Evolutionary conservation across 73 alveolate species (phyloP).

Genomic region (Symbiodinium natans): DNA sequence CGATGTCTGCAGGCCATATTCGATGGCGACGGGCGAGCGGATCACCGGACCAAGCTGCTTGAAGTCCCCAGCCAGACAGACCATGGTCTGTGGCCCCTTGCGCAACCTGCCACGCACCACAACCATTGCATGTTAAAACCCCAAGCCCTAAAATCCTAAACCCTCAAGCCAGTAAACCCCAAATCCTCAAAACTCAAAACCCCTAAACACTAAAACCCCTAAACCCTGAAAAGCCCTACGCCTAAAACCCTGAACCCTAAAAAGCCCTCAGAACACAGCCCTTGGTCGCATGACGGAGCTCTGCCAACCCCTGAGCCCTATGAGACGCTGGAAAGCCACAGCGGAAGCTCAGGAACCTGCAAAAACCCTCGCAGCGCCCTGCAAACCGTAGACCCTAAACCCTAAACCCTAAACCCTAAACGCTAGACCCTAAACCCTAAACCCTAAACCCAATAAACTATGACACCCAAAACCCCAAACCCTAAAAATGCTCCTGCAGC

Average conservation of each 20-base stretch:
- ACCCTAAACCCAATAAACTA: neutral
- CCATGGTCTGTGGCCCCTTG: neutral
- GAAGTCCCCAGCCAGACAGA: slow-evolving; percentile 68
- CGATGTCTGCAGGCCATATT: slow-evolving; percentile 11
- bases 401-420: too few species aligned
- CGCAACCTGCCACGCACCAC: neutral
- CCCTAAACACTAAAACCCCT: neutral
- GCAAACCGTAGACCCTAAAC: too few species aligned
- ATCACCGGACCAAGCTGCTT: slow-evolving; percentile 56
- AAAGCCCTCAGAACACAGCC: too few species aligned
- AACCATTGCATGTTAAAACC: too few species aligned
- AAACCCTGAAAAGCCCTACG: neutral
- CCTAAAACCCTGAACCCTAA: too few species aligned
- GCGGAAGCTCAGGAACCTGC: too few species aligned
- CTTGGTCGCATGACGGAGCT: too few species aligned
- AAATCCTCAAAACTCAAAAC: neutral
- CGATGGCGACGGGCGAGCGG: slow-evolving; percentile 25
- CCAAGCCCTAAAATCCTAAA: too few species aligned
- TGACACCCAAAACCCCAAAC: neutral
- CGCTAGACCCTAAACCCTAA: neutral
- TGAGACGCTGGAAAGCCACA: too few species aligned
- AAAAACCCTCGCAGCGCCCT: too few species aligned
- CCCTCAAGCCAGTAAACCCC: neutral
- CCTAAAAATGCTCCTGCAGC: neutral
- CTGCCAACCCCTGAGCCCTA: too few species aligned